phyloP scores from a whole-genome alignment of 2,329 filamentous ascomycete genomes.

The Hymenoscyphus linearis region DNA sequence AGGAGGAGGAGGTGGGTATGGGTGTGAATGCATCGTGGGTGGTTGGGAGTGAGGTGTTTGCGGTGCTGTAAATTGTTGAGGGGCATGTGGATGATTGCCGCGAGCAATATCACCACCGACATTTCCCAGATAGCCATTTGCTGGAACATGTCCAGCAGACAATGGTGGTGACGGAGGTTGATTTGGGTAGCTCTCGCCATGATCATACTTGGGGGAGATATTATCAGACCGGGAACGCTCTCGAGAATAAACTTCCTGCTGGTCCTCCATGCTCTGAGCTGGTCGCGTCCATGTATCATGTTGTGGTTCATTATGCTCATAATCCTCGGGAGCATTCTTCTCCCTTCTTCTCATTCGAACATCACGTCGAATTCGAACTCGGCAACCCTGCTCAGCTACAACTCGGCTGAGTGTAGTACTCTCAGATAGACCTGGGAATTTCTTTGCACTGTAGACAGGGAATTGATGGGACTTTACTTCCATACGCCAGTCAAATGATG shows the following conservation, averaged over 20 bases:
- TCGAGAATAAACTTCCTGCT: conserved; percentile 8
- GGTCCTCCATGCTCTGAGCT: conserved; percentile 29
- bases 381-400: conserved; percentile 93
- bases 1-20: conserved; percentile 24
- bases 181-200: neutral
- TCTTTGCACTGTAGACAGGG: conserved; percentile 92
- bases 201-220: neutral
- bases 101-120: conserved; percentile 20
- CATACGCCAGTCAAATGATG: conserved; percentile 74
- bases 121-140: conserved; percentile 31
- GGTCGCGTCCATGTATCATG: conserved; percentile 48
- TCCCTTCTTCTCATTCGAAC: conserved; percentile 86
- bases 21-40: conserved; percentile 17
- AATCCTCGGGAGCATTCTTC: conserved; percentile 53
- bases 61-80: conserved; percentile 14
- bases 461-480: conserved; percentile 87
- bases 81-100: neutral
- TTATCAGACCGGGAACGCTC: conserved; percentile 30
- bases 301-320: conserved; percentile 42
- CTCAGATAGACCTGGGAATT: conserved; percentile 89
- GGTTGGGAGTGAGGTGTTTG: conserved; percentile 13
- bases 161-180: neutral
- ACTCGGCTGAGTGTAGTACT: conserved; percentile 85
- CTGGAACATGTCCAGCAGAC: conserved; percentile 1
- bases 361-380: conserved; percentile 90